Evolutionary conservation across 1,139 yeast species (phyloP), one percentile per base, ranked within the genome.

Genomic region (Pichia norvegensis): DNA sequence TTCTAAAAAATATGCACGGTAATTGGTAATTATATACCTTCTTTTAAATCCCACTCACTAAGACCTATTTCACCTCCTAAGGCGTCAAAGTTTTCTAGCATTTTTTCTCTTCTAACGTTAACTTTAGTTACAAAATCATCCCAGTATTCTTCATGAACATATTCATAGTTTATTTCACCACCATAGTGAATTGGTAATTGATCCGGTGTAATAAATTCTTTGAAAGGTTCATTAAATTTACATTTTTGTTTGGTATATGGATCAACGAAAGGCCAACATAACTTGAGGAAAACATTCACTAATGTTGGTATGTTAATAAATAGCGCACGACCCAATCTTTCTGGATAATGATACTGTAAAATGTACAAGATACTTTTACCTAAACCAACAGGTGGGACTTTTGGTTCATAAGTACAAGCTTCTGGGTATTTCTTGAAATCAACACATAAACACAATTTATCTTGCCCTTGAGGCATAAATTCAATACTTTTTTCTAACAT

Each of bases 381-480:
- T 20, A 76, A 81, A 31, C 83, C 75, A 33, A 90, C 76, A 2
- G 95, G 83, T 1, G 98, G 98, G 49, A 87, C 77, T 63, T 83
- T 86, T 41, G 75, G 66, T 25, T 73, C 73, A 41, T 67, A 73
- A 57, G 66, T 78, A 62, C 66, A 76, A 44, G 64, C 72, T 53
- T 71, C 79, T 2, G 74, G 70, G 51, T 79, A 74, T 39, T 78
- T 81, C 66, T 90, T 86, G 66, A 90, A 90, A 65, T 92, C 97
- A 52, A 88, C 92, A 55, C 94, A 73, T 43, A 92, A 69, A 3
- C 97, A 95, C 44, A 90, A 68, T 45, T 88, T 83, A 62, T 88
- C 97, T 66, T 90, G 97, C 11, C 97, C 97, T 4, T 85, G 78
- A 4, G 97, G 97, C 97, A 90, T 90, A 64, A 78, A 81, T 60